Percentiles rank a stretch among this genome's conserved stretches.
phyloP scores from a whole-genome alignment of 192 early-diverging fungal genomes.

The Chytriomyces sp. region DNA sequence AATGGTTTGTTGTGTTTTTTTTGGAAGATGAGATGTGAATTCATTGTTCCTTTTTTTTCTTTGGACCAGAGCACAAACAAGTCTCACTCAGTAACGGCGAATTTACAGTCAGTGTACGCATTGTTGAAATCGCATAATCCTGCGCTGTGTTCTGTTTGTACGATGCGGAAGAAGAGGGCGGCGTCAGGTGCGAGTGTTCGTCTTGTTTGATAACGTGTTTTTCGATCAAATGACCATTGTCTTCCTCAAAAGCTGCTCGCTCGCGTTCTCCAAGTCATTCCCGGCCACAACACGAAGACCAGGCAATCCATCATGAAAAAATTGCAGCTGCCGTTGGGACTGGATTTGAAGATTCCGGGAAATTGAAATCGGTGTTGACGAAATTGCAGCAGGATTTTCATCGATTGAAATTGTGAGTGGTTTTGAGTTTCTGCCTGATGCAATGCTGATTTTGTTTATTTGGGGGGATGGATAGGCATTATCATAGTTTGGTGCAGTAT shows the following conservation, averaged over 20 bases:
- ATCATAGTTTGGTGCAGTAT: conserved; percentile 48
- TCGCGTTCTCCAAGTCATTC: conserved; percentile 15
- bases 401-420: conserved; percentile 26
- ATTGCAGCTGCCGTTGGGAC: conserved; percentile 14
- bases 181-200: not conserved
- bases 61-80: conserved; percentile 50
- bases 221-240: conserved; percentile 6
- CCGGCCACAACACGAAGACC: not conserved
- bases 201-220: not conserved
- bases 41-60: not conserved
- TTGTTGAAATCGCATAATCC: conserved; percentile 64
- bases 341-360: conserved; percentile 11
- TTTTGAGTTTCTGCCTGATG: not conserved
- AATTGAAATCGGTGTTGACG: conserved; percentile 20
- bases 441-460: not conserved
- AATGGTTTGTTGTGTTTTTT: conserved; percentile 41
- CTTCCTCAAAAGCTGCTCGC: not conserved
- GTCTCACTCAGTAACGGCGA: conserved; percentile 66
- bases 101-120: conserved; percentile 63
- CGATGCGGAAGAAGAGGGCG: conserved; percentile 21
- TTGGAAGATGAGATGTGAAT: not conserved
- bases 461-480: conserved; percentile 43
- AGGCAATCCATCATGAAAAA: conserved; percentile 14
- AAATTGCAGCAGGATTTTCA: conserved; percentile 28
- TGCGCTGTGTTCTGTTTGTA: conserved; percentile 59